These are phyloP conservation scores for Urochloa ruziziensis DNA, from an alignment of 176 grass and related monocot genomes.

Conservation along the genomic window DNA sequence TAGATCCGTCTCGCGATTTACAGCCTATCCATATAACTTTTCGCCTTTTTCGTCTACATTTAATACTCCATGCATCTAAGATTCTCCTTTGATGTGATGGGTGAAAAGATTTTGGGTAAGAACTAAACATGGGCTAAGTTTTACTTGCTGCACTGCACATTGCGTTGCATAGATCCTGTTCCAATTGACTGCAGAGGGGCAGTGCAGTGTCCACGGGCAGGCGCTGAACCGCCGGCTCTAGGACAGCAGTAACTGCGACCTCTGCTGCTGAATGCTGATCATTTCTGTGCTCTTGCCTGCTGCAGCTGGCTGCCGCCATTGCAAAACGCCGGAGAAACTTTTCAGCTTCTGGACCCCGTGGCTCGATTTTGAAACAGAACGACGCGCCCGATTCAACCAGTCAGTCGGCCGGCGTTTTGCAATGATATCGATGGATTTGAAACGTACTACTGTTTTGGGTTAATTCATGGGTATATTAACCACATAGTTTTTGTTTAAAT, in stretches of 20 bases:
- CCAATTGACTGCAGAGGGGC: not conserved
- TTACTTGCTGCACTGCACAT: not conserved
- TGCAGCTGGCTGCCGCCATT: not conserved
- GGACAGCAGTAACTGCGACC: not conserved
- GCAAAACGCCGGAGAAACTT: not conserved
- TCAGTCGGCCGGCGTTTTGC: not conserved
- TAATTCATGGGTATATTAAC: not conserved
- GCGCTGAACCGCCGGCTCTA: not conserved
- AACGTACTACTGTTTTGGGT: not conserved
- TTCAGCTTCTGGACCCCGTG: not conserved
- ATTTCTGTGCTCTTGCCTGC: not conserved
- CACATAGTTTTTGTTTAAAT: too few species aligned
- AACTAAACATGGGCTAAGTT: too few species aligned
- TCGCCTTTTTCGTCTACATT: too few species aligned
- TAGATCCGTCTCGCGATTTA: too few species aligned
- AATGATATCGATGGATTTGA: not conserved
- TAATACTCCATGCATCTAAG: too few species aligned
- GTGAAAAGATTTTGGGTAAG: too few species aligned
- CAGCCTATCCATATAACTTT: too few species aligned
- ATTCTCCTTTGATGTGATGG: too few species aligned
- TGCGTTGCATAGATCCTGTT: too few species aligned
- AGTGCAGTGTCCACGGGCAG: not conserved
- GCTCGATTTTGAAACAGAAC: constrained; percentile 14
- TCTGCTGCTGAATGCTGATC: not conserved
- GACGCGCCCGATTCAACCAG: not conserved